These are phyloP conservation scores for Nakazawaea ernobii DNA, from an alignment of 805 yeast species.

Conservation along the genomic window DNA sequence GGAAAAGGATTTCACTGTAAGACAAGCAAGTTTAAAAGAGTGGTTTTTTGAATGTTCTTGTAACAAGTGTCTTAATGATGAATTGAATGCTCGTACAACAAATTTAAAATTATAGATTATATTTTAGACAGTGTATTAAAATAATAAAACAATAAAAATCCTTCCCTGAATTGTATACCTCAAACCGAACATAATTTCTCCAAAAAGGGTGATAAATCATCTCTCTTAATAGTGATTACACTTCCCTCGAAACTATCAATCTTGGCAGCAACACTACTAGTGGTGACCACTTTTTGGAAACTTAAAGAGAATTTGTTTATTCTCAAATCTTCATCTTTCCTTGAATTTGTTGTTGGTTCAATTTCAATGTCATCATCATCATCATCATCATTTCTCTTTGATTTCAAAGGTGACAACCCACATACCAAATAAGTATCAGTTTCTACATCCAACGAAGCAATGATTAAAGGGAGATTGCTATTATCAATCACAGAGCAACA, in stretches of 20 bases:
- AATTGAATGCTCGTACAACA: not conserved
- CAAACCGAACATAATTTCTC: conserved; percentile 46
- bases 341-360: conserved; percentile 18
- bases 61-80: conserved; percentile 29
- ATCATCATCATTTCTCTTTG: conserved; percentile 33
- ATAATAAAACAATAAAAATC: not conserved
- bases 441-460: conserved; percentile 72
- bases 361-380: conserved; percentile 17
- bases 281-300: conserved; percentile 80
- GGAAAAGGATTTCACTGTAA: conserved; percentile 30
- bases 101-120: not conserved
- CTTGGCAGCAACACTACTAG: conserved; percentile 81
- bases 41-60: conserved; percentile 63
- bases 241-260: conserved; percentile 95
- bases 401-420: conserved; percentile 82
- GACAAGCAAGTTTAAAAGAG: conserved; percentile 37
- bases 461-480: conserved; percentile 69
- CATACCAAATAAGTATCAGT: conserved; percentile 81
- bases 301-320: conserved; percentile 85
- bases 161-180: not conserved
- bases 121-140: not conserved
- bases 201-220: conserved; percentile 81
- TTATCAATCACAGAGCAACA: conserved; percentile 76
- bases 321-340: conserved; percentile 34
- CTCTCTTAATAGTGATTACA: conserved; percentile 82